These are phyloP conservation scores for Thermothielavioides terrestris DNA, from an alignment of 495 filamentous ascomycete species.

Conservation along the genomic window DNA sequence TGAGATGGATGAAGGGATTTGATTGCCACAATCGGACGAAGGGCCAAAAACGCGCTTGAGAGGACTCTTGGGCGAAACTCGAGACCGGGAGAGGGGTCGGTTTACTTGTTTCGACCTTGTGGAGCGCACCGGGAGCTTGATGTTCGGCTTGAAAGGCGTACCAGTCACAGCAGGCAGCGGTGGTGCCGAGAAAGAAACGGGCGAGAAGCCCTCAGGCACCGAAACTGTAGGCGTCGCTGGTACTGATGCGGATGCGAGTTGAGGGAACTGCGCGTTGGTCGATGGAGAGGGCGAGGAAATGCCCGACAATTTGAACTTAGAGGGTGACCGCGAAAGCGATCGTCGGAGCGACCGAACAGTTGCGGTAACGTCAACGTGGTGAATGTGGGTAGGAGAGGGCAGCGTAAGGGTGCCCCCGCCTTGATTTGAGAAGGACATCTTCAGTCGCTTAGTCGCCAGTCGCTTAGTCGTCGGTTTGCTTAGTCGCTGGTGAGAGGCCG, in stretches of 20 bases:
- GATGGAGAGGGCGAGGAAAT: constrained; percentile 6
- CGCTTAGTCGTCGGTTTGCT: no score
- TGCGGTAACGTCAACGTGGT: constrained; percentile 68
- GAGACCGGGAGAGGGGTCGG: constrained; percentile 39
- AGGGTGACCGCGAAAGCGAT: constrained; percentile 79
- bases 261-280: constrained; percentile 5
- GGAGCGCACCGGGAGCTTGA: constrained; percentile 47
- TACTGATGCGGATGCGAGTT: neutral
- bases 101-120: constrained; percentile 37
- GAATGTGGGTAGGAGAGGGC: constrained; percentile 71
- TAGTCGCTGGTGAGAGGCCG: no score
- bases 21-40: constrained; percentile 63
- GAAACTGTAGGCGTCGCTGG: constrained; percentile 23
- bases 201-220: constrained; percentile 14
- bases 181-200: constrained; percentile 22
- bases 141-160: constrained; percentile 35
- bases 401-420: constrained; percentile 74
- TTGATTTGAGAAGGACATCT: constrained; percentile 38
- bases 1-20: constrained; percentile 38
- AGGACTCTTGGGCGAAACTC: constrained; percentile 65
- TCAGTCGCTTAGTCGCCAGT: neutral
- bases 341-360: constrained; percentile 70
- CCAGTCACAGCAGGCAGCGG: constrained; percentile 27
- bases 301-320: constrained; percentile 60
- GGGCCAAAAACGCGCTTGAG: constrained; percentile 64